phyloP scores from a whole-genome alignment of 257 asterid genomes.

The Echium plantagineum region DNA sequence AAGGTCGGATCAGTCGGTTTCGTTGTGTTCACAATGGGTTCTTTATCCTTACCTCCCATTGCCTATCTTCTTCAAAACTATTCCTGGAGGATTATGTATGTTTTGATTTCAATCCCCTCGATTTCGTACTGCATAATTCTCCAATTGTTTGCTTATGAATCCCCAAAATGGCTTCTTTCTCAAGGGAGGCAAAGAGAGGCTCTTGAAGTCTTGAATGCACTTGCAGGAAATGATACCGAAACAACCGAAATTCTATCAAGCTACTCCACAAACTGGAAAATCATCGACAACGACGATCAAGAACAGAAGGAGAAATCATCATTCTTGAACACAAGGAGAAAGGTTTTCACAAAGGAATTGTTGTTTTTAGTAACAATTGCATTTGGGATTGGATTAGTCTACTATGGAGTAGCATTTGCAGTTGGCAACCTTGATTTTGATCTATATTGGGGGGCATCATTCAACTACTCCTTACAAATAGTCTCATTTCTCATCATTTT shows the following conservation, averaged over 20 bases:
- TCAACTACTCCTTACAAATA: slow-evolving; percentile 26
- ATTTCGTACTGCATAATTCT: slow-evolving; percentile 25
- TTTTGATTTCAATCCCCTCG: slow-evolving; percentile 24
- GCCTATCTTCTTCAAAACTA: slow-evolving; percentile 23
- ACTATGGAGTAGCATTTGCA: slow-evolving; percentile 39
- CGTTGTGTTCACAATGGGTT: slow-evolving; percentile 29
- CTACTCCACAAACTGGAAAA: not conserved
- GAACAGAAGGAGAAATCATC: slow-evolving; percentile 6
- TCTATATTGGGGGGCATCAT: slow-evolving; percentile 23
- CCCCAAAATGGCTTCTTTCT: slow-evolving; percentile 40
- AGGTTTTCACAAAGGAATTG: slow-evolving; percentile 10
- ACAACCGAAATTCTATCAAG: slow-evolving; percentile 5
- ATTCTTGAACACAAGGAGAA: slow-evolving; percentile 5
- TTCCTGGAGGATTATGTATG: slow-evolving; percentile 40
- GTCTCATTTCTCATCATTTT: slow-evolving; percentile 19
- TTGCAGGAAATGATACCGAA: not conserved
- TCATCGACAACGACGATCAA: not conserved
- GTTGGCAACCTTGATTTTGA: slow-evolving; percentile 26
- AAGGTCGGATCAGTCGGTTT: slow-evolving; percentile 31
- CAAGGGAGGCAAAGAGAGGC: slow-evolving; percentile 20
- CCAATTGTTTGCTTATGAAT: slow-evolving; percentile 24
- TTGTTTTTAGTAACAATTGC: slow-evolving; percentile 8
- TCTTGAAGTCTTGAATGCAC: slow-evolving; percentile 7
- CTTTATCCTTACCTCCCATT: slow-evolving; percentile 30
- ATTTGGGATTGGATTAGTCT: slow-evolving; percentile 31